Evolutionary conservation across 164 flowering plant genomes (phyloP), one percentile per base, ranked within the genome.

Genomic region (Vitis riparia): DNA sequence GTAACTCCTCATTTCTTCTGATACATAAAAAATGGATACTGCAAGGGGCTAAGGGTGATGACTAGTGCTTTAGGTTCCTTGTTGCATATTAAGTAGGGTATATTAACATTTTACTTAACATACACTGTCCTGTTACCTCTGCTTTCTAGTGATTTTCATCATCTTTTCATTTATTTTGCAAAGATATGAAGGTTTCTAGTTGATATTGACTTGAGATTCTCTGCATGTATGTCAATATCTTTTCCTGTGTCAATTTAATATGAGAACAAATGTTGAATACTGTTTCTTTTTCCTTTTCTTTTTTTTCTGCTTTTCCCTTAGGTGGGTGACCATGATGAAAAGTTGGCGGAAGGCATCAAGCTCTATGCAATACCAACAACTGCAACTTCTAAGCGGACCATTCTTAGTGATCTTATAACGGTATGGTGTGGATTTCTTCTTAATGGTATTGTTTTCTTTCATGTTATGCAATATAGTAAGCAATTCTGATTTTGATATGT

Each of bases 281-380:
- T 37, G 44, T 44, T 19, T 47, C 16, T 15, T 5, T 44, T 47
- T 30, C 15, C 49, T 57, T 50, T 30, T 51, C 2, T 50, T 51
- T 44, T 11, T 9, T n/a, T 75, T 11, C 23, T 8, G 51, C 47
- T 37, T 63, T 11, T 53, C 27, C 48, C 15, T 6, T 75, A 96
- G 99, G 99, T 96, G 77, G 99, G 99, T 65, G 91, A 91, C 63
- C 86, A 82, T 73, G 98, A 96, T 37, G 97, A 96, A 71, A 96
- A 93, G 84, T 82, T 96, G 65, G 98, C 98, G 14, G 97, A 93
- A 73, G 98, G 99, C 69, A 96, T 96, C 81, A 93, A 90, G 68
- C 84, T 96, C 37, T 89, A 89, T 82, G 98, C 99, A 8, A 75
- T 96, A 69, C 79, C 89, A 59, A 77, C 95, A 23, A 88, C 98